Evolutionary conservation across 2,329 filamentous ascomycete genomes (phyloP).

Genomic region (Trichophyton simii): DNA sequence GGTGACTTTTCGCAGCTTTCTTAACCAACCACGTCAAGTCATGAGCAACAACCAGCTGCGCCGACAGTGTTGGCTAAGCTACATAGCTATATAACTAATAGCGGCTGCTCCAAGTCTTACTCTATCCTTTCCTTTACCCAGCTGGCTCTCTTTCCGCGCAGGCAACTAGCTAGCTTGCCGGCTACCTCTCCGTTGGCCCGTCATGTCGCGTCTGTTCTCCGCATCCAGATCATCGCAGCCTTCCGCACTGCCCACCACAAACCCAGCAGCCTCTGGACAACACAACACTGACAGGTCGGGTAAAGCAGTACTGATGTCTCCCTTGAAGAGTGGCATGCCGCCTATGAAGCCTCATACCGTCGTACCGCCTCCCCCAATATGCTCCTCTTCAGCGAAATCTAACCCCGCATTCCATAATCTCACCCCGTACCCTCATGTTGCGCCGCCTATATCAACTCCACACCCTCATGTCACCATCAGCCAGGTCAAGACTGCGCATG

Average conservation of each 20-base stretch:
- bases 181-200: neutral
- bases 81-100: neutral
- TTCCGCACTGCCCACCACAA: neutral
- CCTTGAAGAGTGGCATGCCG: constrained; percentile 3
- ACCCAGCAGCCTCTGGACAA: constrained; percentile 5
- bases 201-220: constrained; percentile 7
- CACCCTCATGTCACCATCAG: constrained; percentile 42
- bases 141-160: neutral
- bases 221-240: neutral
- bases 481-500: constrained; percentile 40
- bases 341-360: neutral
- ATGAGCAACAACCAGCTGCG: neutral
- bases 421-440: constrained; percentile 15
- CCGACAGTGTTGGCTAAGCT: neutral
- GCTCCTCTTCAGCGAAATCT: constrained; percentile 10
- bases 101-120: neutral
- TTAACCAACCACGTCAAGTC: neutral
- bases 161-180: neutral
- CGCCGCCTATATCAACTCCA: constrained; percentile 20
- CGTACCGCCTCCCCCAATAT: constrained; percentile 14
- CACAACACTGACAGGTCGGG: neutral
- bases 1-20: neutral
- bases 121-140: neutral
- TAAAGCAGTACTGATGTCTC: neutral
- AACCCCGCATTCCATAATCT: constrained; percentile 20